Conservation (phyloP, 2,329 filamentous ascomycete genomes). For the Hypoxylon sp. region DNA sequence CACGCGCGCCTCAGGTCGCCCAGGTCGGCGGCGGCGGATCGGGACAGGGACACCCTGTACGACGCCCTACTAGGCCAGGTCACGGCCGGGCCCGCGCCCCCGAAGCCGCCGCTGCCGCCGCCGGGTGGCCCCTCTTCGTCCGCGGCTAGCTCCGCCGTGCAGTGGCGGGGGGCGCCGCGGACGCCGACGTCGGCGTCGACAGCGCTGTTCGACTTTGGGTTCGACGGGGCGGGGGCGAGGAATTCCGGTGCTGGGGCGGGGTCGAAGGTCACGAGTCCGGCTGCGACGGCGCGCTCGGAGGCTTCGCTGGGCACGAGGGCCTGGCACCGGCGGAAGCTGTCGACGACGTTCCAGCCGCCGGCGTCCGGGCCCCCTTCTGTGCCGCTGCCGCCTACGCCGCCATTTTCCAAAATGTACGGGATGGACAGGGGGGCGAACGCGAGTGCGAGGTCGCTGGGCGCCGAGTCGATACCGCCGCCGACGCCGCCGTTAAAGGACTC, state of each 20-base stretch:
- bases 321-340: slow-evolving; percentile 47
- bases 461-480: background rate
- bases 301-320: slow-evolving; percentile 45
- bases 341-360: slow-evolving; percentile 41
- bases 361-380: slow-evolving; percentile 40
- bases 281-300: slow-evolving; percentile 33
- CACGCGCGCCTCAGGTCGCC: slow-evolving; percentile 30
- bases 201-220: slow-evolving; percentile 23
- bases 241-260: background rate
- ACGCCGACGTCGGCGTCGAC: slow-evolving; percentile 7
- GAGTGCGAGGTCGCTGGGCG: slow-evolving; percentile 19
- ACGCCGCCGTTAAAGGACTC: slow-evolving; percentile 18
- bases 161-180: slow-evolving; percentile 34
- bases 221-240: background rate
- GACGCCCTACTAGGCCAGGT: slow-evolving; percentile 36
- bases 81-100: slow-evolving; percentile 25
- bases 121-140: slow-evolving; percentile 8
- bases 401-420: slow-evolving; percentile 27
- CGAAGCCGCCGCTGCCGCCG: background rate
- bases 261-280: slow-evolving; percentile 14
- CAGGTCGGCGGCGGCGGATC: background rate
- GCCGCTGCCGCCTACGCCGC: slow-evolving; percentile 42
- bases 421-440: slow-evolving; percentile 17
- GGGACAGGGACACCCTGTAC: slow-evolving; percentile 37
- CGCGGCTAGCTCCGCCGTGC: slow-evolving; percentile 41